Conservation (phyloP, 345 rosid genomes). For the Hypericum perforatum region DNA sequence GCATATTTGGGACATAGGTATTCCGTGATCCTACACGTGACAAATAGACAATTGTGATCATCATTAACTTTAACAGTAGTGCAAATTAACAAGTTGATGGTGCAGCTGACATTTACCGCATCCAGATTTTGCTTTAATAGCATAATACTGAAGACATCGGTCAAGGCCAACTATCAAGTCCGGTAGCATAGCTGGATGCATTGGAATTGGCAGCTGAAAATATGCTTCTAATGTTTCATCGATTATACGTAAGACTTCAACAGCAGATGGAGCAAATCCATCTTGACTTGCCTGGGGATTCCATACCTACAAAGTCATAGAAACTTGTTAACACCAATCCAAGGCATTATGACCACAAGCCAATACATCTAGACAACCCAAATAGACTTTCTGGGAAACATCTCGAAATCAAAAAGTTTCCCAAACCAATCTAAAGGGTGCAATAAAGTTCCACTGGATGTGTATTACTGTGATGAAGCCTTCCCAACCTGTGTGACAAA, state of each 20-base stretch:
- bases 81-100: conserved; percentile 7
- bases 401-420: no score
- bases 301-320: conserved; percentile 48
- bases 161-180: conserved; percentile 81
- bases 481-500: no score
- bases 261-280: conserved; percentile 72
- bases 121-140: conserved; percentile 78
- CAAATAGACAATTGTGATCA: conserved; percentile 11
- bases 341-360: conserved; percentile 7
- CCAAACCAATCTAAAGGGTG: no score
- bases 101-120: conserved; percentile 51
- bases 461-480: no score
- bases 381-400: no score
- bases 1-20: conserved; percentile 85
- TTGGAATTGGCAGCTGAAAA: conserved; percentile 90
- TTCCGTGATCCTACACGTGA: conserved; percentile 54
- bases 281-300: conserved; percentile 52
- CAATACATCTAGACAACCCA: neutral
- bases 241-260: conserved; percentile 62
- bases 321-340: conserved; percentile 13
- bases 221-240: conserved; percentile 83
- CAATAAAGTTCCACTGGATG: no score
- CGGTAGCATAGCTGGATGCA: conserved; percentile 87
- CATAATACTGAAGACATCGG: conserved; percentile 79
- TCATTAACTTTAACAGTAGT: conserved; percentile 13